Evolutionary conservation across 108 stramenopile genomes (phyloP).

Genomic region (Phaeodactylum tricornutum): DNA sequence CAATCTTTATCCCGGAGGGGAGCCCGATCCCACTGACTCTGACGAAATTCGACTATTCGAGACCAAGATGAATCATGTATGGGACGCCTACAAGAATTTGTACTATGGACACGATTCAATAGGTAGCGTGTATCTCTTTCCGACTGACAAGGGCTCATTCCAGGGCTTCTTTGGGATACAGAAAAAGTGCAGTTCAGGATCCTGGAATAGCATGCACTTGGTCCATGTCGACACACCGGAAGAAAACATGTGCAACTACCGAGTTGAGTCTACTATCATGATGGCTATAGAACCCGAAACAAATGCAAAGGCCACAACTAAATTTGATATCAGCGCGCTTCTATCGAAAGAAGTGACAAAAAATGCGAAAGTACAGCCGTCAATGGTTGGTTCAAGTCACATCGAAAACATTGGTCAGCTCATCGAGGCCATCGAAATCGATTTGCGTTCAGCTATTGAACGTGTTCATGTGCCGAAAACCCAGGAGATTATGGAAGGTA

Average conservation of each 20-base stretch:
- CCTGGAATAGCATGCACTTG: constrained; percentile 90
- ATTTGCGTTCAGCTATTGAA: constrained; percentile 68
- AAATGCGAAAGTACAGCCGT: constrained; percentile 3
- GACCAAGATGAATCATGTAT: constrained; percentile 78
- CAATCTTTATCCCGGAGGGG: constrained; percentile 17
- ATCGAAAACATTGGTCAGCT: constrained; percentile 85
- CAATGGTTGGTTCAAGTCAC: constrained; percentile 39
- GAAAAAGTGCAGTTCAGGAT: constrained; percentile 41
- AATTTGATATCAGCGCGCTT: constrained; percentile 6
- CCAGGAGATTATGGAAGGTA: constrained; percentile 62
- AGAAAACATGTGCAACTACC: constrained; percentile 20
- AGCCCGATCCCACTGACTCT: constrained; percentile 11
- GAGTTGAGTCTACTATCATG: constrained; percentile 79
- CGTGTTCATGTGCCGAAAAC: constrained; percentile 85
- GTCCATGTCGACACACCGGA: constrained; percentile 51
- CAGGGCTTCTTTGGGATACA: constrained; percentile 78
- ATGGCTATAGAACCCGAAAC: constrained; percentile 28
- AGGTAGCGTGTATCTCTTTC: constrained; percentile 81
- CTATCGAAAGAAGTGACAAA: constrained; percentile 8
- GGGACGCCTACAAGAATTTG: constrained; percentile 83
- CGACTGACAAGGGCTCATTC: constrained; percentile 30
- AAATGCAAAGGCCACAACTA: constrained; percentile 6
- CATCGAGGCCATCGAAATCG: constrained; percentile 92
- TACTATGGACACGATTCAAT: constrained; percentile 77
- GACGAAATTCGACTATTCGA: constrained; percentile 33